Percentiles rank a stretch among this genome's conserved stretches.
Conservation (phyloP, 2,329 filamentous ascomycete species). For the Diaporthe sp. region DNA sequence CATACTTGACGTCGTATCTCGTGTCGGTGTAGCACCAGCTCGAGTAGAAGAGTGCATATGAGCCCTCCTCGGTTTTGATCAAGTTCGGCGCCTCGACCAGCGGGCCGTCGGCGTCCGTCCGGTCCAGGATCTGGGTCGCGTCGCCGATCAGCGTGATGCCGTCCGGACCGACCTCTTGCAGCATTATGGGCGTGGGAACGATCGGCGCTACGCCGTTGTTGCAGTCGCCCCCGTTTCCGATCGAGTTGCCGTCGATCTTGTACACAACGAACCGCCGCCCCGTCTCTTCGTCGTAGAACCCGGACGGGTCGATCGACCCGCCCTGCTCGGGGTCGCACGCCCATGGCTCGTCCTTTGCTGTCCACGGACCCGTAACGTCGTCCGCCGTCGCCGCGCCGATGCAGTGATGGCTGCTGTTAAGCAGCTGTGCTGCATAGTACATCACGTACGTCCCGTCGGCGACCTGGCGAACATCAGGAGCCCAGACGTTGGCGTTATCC, state of each 20-base stretch:
- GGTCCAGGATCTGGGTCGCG: conserved; percentile 62
- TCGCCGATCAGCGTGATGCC: conserved; percentile 68
- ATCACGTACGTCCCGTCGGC: conserved; percentile 68
- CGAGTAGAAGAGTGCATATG: conserved; percentile 74
- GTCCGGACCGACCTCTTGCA: conserved; percentile 65
- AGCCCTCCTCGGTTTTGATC: conserved; percentile 59
- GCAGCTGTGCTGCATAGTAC: conserved; percentile 69
- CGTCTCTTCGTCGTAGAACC: conserved; percentile 67
- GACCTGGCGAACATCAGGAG: conserved; percentile 70
- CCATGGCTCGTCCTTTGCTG: conserved; percentile 61
- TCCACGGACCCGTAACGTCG: conserved; percentile 66
- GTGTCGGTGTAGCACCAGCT: conserved; percentile 70
- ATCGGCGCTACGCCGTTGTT: conserved; percentile 59
- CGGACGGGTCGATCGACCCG: conserved; percentile 74
- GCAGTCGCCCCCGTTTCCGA: conserved; percentile 60
- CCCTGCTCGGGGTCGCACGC: conserved; percentile 67
- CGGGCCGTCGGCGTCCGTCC: conserved; percentile 62
- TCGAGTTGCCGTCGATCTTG: conserved; percentile 76
- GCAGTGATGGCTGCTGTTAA: conserved; percentile 63
- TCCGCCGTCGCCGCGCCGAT: conserved; percentile 68
- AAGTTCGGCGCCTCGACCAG: conserved; percentile 74
- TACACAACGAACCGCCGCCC: conserved; percentile 72
- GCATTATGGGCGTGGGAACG: conserved; percentile 67
- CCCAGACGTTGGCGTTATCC: conserved; percentile 69
- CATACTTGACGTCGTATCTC: conserved; percentile 72